Percentiles rank a stretch among this genome's conserved stretches.
Evolutionary conservation across 2,329 filamentous ascomycete species (phyloP).

Genomic region (Trichoderma lentiforme): DNA sequence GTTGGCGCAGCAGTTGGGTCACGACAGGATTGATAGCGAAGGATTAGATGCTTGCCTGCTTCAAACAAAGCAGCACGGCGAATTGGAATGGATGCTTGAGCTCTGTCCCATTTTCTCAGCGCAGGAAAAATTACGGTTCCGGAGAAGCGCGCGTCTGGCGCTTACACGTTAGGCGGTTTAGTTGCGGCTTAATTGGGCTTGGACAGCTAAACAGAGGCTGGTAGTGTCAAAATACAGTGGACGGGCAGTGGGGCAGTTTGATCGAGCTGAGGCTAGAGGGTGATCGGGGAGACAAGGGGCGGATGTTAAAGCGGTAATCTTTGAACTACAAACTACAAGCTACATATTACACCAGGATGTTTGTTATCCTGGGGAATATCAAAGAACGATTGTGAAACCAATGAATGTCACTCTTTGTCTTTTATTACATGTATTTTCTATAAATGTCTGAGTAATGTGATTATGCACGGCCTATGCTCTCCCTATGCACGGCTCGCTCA

Average conservation of each 20-base stretch:
- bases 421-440: not conserved
- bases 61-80: slow-evolving; percentile 2
- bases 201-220: not conserved
- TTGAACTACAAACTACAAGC: not conserved
- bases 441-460: not conserved
- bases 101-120: not conserved
- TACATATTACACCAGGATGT: not conserved
- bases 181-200: not conserved
- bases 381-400: not conserved
- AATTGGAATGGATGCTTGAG: not conserved
- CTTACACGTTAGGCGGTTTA: not conserved
- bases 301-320: not conserved
- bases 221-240: not conserved
- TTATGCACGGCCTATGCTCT: not conserved
- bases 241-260: not conserved
- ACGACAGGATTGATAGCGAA: slow-evolving; percentile 5
- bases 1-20: slow-evolving; percentile 1
- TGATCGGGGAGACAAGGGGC: not conserved
- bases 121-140: slow-evolving; percentile 14
- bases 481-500: not conserved
- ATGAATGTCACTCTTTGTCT: not conserved
- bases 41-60: not conserved
- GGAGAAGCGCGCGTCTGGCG: slow-evolving; percentile 15
- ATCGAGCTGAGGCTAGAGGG: not conserved
- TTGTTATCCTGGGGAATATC: not conserved